Base-by-base conservation (phyloP, 2,329 filamentous ascomycete species). In the Xylaria sp. region DNA sequence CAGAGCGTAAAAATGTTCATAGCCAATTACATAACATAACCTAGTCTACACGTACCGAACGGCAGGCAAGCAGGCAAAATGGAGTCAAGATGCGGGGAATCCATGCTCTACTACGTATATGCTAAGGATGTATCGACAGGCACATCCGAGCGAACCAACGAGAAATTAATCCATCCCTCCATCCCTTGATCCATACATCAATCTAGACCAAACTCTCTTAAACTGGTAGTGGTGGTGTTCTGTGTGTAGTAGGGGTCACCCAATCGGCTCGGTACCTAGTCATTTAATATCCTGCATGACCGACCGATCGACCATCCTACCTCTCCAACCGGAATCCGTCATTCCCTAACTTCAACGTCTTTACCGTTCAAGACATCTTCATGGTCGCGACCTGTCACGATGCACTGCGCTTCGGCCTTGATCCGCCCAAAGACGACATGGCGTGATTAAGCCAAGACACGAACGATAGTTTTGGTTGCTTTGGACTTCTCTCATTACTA, bases 51-150 rank as follows among this genome's bases (percentile, higher is more conserved):
- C n/a, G n/a, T n/a, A n/a, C n/a, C n/a, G n/a, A n/a, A n/a, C n/a
- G n/a, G n/a, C n/a, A n/a, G n/a, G n/a, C n/a, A n/a, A n/a, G n/a
- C n/a, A n/a, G n/a, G 33, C 33, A 36, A 5, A 8, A 36, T 36
- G 33, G 33, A 36, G 33, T 36, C 33, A 18, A 36, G 65, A 67
- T 71, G 69, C 69, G 69, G 69, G 69, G 69, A 69, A 71, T 59
- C 69, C 69, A 66, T 66, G 65, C 62, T 62, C 51, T 15, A 48
- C 25, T n/a, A 8, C 31, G 12, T 43, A 43, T 43, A 43, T 46
- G 18, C 41, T 46, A 46, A 18, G 41, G 13, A 36, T 18, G 18
- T 46, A 46, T 46, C 4, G 31, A 18, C 28, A 23, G 20, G 39
- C 52, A 23, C 28, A 56, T n/a, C n/a, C 15, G 23, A 23, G 33